phyloP scores from a whole-genome alignment of 331 rosid genomes.

The Acacia concinna region DNA sequence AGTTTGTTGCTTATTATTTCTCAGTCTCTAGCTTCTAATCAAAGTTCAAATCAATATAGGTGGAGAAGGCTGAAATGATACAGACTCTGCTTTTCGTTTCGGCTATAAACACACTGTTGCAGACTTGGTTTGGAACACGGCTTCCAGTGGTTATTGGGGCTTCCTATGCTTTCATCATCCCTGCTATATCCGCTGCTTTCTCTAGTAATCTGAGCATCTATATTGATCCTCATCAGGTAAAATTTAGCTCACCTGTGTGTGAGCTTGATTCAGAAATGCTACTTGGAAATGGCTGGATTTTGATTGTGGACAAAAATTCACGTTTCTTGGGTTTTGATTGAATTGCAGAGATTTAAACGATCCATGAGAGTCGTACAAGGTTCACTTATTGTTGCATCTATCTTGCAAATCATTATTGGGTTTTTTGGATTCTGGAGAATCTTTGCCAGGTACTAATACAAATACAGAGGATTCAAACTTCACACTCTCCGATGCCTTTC shows the following conservation, averaged over 20 bases:
- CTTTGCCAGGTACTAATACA: slow-evolving; percentile 52
- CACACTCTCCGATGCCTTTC: background rate
- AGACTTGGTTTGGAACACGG: slow-evolving; percentile 72
- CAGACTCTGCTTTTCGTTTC: slow-evolving; percentile 74
- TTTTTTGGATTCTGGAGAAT: slow-evolving; percentile 85
- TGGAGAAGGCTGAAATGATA: slow-evolving; percentile 83
- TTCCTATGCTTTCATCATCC: slow-evolving; percentile 72
- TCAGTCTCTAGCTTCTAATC: slow-evolving; percentile 7
- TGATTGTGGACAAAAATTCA: slow-evolving; percentile 2
- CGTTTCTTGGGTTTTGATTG: slow-evolving; percentile 12
- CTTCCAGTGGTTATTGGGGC: slow-evolving; percentile 84
- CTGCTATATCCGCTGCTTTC: slow-evolving; percentile 54
- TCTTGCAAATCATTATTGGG: slow-evolving; percentile 64
- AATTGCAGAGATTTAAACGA: slow-evolving; percentile 64
- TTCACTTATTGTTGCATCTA: slow-evolving; percentile 70
- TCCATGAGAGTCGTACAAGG: slow-evolving; percentile 78
- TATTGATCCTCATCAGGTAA: slow-evolving; percentile 62
- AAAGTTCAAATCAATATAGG: slow-evolving; percentile 36
- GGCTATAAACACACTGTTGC: slow-evolving; percentile 76
- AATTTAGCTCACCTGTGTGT: background rate
- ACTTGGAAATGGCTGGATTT: background rate
- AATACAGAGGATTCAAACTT: background rate
- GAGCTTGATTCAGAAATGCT: background rate
- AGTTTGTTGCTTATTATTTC: background rate
- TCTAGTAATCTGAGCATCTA: slow-evolving; percentile 54